Evolutionary conservation across 495 filamentous ascomycete genomes (phyloP).

Genomic region (Tetracladium setigerum): DNA sequence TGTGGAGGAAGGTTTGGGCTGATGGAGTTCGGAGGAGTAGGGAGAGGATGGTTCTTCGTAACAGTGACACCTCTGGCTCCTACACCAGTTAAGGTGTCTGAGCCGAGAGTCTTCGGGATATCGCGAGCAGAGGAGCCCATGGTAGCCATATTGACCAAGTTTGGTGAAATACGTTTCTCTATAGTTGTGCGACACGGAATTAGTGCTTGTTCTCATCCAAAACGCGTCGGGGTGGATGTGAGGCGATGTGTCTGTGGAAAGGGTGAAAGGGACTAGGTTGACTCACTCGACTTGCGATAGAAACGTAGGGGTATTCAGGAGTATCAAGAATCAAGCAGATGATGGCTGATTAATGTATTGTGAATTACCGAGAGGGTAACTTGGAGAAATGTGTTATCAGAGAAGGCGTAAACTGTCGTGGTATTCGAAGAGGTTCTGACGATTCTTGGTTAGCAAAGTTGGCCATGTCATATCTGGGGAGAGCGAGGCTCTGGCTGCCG

Average conservation of each 20-base stretch:
- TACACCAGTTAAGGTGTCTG: constrained; percentile 25
- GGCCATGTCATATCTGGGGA: neutral
- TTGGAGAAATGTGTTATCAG: constrained; percentile 21
- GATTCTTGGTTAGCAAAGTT: constrained; percentile 2
- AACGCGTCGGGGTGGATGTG: constrained; percentile 17
- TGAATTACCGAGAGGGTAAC: constrained; percentile 9
- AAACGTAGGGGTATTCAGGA: constrained; percentile 20
- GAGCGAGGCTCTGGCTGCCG: constrained; percentile 3
- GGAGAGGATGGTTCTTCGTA: constrained; percentile 52
- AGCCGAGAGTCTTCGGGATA: constrained; percentile 53
- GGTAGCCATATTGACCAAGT: constrained; percentile 48
- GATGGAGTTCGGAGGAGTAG: constrained; percentile 93
- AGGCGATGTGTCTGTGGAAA: constrained; percentile 6
- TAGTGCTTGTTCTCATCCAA: constrained; percentile 31
- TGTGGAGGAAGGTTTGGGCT: constrained; percentile 84
- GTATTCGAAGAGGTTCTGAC: constrained; percentile 9
- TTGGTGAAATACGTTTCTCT: constrained; percentile 33
- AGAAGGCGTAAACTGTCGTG: constrained; percentile 20
- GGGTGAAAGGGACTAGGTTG: constrained; percentile 7
- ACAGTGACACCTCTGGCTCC: constrained; percentile 23
- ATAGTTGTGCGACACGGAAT: constrained; percentile 25
- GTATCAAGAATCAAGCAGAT: constrained; percentile 22
- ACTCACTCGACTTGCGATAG: constrained; percentile 28
- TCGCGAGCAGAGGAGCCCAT: constrained; percentile 53
- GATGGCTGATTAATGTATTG: constrained; percentile 18